These are phyloP conservation scores for Physcomitrium patens DNA, from an alignment of 225 moss, liverwort and hornwort genomes.

Conservation along the genomic window DNA sequence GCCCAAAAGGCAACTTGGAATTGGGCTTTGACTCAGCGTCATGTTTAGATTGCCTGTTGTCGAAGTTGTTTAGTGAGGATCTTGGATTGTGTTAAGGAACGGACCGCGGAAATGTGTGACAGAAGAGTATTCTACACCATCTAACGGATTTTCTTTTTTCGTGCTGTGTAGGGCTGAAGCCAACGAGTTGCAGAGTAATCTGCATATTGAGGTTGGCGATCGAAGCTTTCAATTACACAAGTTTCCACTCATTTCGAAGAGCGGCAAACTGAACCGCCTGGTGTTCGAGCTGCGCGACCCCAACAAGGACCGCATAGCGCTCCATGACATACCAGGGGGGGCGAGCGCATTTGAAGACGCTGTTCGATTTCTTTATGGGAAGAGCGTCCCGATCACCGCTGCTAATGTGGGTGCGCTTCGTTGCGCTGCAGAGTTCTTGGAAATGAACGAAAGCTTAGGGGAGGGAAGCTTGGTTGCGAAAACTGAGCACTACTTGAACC, in stretches of 20 bases:
- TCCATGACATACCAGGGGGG: conserved; percentile 38
- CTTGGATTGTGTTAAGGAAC: not conserved
- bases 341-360: conserved; percentile 38
- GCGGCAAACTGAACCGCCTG: conserved; percentile 38
- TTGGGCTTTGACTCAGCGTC: no score
- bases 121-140: not conserved
- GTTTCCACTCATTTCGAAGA: conserved; percentile 44
- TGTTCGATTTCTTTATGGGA: conserved; percentile 30
- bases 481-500: conserved; percentile 35
- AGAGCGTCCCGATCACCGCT: conserved; percentile 11
- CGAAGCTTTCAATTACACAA: conserved; percentile 37
- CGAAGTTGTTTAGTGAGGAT: not conserved
- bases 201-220: conserved; percentile 37
- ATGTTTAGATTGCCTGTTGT: no score
- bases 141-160: not conserved
- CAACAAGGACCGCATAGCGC: conserved; percentile 30
- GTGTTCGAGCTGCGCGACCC: conserved; percentile 39
- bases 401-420: conserved; percentile 34
- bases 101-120: not conserved
- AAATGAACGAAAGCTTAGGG: conserved; percentile 42
- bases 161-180: conserved; percentile 32
- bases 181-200: conserved; percentile 37
- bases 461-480: conserved; percentile 30
- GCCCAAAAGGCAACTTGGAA: no score
- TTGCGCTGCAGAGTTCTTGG: conserved; percentile 43